phyloP scores from a whole-genome alignment of 2,329 filamentous ascomycete genomes.

The Alternaria sp. region DNA sequence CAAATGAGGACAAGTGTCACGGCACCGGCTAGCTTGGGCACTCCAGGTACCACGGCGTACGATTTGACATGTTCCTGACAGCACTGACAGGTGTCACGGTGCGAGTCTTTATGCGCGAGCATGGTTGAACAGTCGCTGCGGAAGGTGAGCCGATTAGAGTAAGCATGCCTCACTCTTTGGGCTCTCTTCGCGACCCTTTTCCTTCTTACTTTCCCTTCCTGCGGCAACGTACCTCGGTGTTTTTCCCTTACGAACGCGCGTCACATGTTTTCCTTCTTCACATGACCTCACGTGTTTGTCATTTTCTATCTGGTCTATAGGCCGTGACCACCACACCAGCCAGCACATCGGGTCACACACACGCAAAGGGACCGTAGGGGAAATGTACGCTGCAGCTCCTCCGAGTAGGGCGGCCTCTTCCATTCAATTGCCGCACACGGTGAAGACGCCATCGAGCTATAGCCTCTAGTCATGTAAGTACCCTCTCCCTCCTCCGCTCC shows the following conservation, averaged over 20 bases:
- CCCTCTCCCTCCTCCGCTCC: not conserved
- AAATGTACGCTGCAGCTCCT: not conserved
- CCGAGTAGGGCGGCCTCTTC: not conserved
- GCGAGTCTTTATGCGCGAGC: conserved; percentile 16
- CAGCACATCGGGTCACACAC: conserved; percentile 2
- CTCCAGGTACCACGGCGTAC: conserved; percentile 8
- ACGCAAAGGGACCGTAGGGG: not conserved
- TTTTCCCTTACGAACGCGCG: not conserved
- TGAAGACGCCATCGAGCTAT: not conserved
- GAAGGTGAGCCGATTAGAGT: not conserved
- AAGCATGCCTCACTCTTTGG: not conserved
- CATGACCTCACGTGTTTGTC: not conserved
- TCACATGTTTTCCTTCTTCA: not conserved
- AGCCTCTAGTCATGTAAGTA: not conserved
- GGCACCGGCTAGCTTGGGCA: not conserved
- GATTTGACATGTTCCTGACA: conserved; percentile 25
- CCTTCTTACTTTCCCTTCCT: not conserved
- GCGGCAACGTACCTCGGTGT: not conserved
- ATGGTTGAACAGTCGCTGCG: not conserved
- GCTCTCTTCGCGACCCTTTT: not conserved
- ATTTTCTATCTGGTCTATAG: not conserved
- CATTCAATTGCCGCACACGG: not conserved
- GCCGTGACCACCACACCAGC: not conserved
- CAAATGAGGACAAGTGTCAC: conserved; percentile 7
- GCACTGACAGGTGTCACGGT: conserved; percentile 33